Conservation (phyloP, 352 stramenopile genomes). For the Peronospora tabacina region DNA sequence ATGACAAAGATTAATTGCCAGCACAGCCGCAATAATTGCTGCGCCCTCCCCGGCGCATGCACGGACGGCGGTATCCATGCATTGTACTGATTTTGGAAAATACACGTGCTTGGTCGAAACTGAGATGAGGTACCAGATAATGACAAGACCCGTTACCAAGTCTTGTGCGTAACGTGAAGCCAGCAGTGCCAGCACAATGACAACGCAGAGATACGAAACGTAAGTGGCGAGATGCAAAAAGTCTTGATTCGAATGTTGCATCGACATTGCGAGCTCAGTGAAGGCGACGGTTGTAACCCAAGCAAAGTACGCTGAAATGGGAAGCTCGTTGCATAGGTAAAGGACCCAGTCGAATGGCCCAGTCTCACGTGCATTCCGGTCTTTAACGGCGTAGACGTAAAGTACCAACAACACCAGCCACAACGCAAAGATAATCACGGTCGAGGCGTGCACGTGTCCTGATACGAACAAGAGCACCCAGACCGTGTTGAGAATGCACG, state of each 20-base stretch:
- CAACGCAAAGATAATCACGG: slow-evolving; percentile 53
- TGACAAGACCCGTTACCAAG: slow-evolving; percentile 45
- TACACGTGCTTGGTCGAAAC: slow-evolving; percentile 50
- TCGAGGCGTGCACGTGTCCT: slow-evolving; percentile 46
- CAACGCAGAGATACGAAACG: slow-evolving; percentile 48
- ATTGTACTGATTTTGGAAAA: slow-evolving; percentile 35
- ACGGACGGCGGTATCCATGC: slow-evolving; percentile 48
- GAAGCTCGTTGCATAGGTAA: slow-evolving; percentile 68
- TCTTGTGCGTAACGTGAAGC: slow-evolving; percentile 57
- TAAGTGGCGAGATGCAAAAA: slow-evolving; percentile 56
- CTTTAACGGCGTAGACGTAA: slow-evolving; percentile 75
- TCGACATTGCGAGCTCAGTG: slow-evolving; percentile 55
- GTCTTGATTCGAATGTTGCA: slow-evolving; percentile 44
- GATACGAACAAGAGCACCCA: slow-evolving; percentile 60
- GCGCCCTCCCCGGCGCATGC: slow-evolving; percentile 55
- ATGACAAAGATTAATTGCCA: slow-evolving; percentile 45
- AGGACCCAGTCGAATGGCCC: slow-evolving; percentile 50
- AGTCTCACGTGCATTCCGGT: slow-evolving; percentile 44
- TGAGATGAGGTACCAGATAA: slow-evolving; percentile 64
- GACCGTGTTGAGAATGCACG: slow-evolving; percentile 56
- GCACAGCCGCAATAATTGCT: slow-evolving; percentile 43
- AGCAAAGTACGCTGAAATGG: slow-evolving; percentile 70
- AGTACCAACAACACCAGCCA: slow-evolving; percentile 68
- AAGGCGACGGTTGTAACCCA: slow-evolving; percentile 69
- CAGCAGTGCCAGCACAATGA: slow-evolving; percentile 56